phyloP scores from a whole-genome alignment of 2,329 filamentous ascomycete species.

The Bisporella sp. region DNA sequence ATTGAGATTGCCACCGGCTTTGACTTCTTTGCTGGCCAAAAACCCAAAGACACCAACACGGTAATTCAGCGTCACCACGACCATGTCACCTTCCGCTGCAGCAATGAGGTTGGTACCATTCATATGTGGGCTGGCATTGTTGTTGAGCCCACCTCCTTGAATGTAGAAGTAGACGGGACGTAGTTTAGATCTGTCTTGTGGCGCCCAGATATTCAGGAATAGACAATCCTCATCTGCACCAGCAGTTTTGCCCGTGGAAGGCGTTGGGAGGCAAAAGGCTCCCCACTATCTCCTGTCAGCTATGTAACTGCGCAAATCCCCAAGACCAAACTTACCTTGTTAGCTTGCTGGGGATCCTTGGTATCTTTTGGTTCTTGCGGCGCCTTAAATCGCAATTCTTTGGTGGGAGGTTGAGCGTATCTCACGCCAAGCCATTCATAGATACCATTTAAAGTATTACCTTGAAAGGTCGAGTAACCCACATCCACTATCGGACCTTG shows the following conservation, averaged over 20 bases:
- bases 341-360: conserved; percentile 16
- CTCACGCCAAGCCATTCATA: conserved; percentile 69
- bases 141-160: conserved; percentile 56
- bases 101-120: conserved; percentile 55
- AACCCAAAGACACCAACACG: conserved; percentile 71
- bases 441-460: conserved; percentile 49
- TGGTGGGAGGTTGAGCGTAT: conserved; percentile 64
- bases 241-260: conserved; percentile 18
- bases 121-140: conserved; percentile 40
- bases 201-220: conserved; percentile 58
- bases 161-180: conserved; percentile 54
- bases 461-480: conserved; percentile 60
- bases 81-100: conserved; percentile 51
- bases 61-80: conserved; percentile 71
- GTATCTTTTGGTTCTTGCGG: conserved; percentile 52
- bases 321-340: conserved; percentile 14
- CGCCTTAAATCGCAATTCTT: conserved; percentile 57
- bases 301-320: too few relatives aligned
- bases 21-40: conserved; percentile 50
- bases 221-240: conserved; percentile 59
- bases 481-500: conserved; percentile 41
- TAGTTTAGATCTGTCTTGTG: conserved; percentile 39
- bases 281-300: conserved; percentile 17
- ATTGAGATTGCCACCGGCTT: conserved; percentile 48
- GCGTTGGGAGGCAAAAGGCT: conserved; percentile 17